Base-by-base conservation (phyloP, 768 basidiomycete genomes). In the Amanita fuliginea region DNA sequence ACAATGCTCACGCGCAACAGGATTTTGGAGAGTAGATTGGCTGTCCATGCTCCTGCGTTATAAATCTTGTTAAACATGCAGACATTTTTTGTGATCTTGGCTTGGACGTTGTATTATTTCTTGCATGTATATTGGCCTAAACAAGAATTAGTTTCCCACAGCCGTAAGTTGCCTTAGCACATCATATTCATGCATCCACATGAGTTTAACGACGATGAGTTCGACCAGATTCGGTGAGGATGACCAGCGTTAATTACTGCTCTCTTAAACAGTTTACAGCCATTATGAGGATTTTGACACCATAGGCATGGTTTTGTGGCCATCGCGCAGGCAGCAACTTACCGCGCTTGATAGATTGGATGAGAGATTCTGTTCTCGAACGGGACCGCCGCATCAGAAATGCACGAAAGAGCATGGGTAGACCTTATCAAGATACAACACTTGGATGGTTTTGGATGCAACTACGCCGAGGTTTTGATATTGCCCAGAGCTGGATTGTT, bases 221-320 rank as follows among this genome's bases (percentile, higher is more conserved):
- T 82, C 46, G 82, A 81, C 59, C 70, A 77, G 56, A 82, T 83
- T 50, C 71, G 79, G 83, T 83, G 53, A 47, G 68, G 54, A 11
- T 14, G 35, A 16, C 49, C n/a, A 22, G 3, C 14, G 16, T 47
- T 24, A 30, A 40, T 22, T 53, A 51, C 56, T 65, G 19, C 61
- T 39, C n/a, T 37, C 35, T 26, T n/a, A n/a, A 35, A 34, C 49
- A 40, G 41, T 32, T 54, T 46, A 35, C 55, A 93, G 92, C 55
- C 88, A 87, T 52, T 95, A 94, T 70, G 87, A 94, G 64, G 92
- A 96, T 68, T 96, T 96, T 62, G 84, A 83, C 39, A 95, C 93
- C 5, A 93, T 96, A 67, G 92, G 92, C 90, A 43, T 37, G 48
- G 47, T 35, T 54, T 24, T 47, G 54, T 42, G 45, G 26, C 50